Conservation (phyloP, 2,329 filamentous ascomycete species). For the Cercospora sesami region DNA sequence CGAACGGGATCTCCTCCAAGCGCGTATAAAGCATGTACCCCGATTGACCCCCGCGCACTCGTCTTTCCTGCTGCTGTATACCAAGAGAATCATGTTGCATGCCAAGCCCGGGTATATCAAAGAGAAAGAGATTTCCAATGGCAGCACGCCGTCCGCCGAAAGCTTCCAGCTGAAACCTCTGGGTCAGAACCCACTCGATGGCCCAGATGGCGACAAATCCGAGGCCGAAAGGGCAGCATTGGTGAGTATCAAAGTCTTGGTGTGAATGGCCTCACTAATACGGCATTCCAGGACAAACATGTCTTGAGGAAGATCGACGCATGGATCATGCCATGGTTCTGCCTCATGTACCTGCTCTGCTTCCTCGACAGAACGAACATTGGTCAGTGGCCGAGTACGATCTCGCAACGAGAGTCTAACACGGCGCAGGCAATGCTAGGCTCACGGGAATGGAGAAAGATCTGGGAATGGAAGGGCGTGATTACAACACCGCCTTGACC, state of each 20-base stretch:
- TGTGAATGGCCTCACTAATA: not conserved
- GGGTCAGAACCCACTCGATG: constrained; percentile 7
- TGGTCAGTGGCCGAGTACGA: constrained; percentile 49
- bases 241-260: not conserved
- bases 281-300: constrained; percentile 47
- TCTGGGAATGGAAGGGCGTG: constrained; percentile 60
- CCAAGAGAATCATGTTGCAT: constrained; percentile 8
- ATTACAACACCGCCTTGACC: constrained; percentile 74
- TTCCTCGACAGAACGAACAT: constrained; percentile 36
- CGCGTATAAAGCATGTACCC: not conserved
- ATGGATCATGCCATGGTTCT: constrained; percentile 53
- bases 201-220: constrained; percentile 19
- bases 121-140: constrained; percentile 7
- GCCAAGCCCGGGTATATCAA: constrained; percentile 5
- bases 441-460: constrained; percentile 57
- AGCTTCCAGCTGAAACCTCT: constrained; percentile 8
- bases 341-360: constrained; percentile 58
- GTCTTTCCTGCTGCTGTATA: not conserved
- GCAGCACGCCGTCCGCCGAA: constrained; percentile 7
- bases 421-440: constrained; percentile 58
- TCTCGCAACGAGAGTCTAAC: not conserved
- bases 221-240: constrained; percentile 13
- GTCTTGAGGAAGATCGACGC: constrained; percentile 54
- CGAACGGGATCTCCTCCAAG: not conserved
- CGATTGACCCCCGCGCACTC: not conserved